Percentiles rank a stretch among this genome's conserved stretches.
phyloP scores from a whole-genome alignment of 2,329 filamentous ascomycete genomes.

The Exophiala calicioides region DNA sequence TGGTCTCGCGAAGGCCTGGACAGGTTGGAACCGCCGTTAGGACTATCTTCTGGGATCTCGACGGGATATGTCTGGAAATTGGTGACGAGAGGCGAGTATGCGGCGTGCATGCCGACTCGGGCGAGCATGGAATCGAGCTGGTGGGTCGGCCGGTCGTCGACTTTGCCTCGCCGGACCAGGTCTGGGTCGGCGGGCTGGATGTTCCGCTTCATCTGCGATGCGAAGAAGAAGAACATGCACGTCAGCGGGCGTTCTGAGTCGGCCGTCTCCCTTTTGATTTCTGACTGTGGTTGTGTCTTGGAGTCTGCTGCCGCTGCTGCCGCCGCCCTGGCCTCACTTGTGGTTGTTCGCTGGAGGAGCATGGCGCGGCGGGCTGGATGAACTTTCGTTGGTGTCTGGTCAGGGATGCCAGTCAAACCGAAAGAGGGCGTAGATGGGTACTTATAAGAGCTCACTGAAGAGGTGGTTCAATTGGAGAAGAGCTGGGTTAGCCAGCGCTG shows the following conservation, averaged over 20 bases:
- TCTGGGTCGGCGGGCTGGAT: slow-evolving; percentile 25
- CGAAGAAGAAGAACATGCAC: slow-evolving; percentile 35
- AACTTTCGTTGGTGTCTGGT: too few relatives aligned
- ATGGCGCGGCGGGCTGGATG: too few relatives aligned
- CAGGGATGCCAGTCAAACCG: too few relatives aligned
- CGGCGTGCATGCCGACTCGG: slow-evolving; percentile 31
- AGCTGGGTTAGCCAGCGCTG: too few relatives aligned
- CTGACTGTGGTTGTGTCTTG: slow-evolving; percentile 1
- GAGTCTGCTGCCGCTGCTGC: slow-evolving; percentile 6
- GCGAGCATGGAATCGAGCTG: slow-evolving; percentile 33
- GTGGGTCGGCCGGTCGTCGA: slow-evolving; percentile 22
- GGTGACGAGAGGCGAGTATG: slow-evolving; percentile 30
- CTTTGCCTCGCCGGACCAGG: slow-evolving; percentile 18
- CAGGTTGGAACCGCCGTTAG: slow-evolving; percentile 14
- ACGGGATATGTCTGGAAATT: slow-evolving; percentile 34
- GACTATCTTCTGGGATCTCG: slow-evolving; percentile 27
- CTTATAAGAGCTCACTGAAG: too few relatives aligned
- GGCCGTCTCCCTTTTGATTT: slow-evolving; percentile 1
- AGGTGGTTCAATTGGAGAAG: too few relatives aligned
- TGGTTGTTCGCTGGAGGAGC: slow-evolving; percentile 14
- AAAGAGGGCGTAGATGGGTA: neutral
- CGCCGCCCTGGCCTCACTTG: too few relatives aligned
- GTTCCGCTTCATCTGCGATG: slow-evolving; percentile 34
- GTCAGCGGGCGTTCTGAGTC: slow-evolving; percentile 25
- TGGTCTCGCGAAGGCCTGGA: slow-evolving; percentile 25